These are phyloP conservation scores for Fusarium aywerte DNA, from an alignment of 2,329 filamentous ascomycete genomes.

Conservation along the genomic window DNA sequence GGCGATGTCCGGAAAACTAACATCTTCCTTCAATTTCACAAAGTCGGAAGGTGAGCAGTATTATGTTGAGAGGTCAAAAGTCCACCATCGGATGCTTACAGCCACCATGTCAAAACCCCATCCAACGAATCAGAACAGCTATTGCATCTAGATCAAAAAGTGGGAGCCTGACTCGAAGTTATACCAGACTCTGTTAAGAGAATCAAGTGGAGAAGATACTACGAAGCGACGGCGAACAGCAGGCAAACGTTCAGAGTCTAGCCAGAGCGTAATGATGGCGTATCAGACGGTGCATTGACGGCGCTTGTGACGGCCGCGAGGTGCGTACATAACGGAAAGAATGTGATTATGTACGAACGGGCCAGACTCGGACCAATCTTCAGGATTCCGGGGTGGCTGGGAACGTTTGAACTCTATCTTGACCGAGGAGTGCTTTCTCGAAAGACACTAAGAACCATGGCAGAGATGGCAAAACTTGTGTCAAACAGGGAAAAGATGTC, in stretches of 20 bases:
- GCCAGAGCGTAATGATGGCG: conserved; percentile 12
- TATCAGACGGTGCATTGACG: conserved; percentile 30
- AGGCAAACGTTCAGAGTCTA: conserved; percentile 16
- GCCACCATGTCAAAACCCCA: conserved; percentile 10
- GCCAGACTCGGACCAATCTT: conserved; percentile 12
- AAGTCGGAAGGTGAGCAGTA: conserved; percentile 17
- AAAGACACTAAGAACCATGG: conserved; percentile 9
- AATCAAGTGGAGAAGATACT: conserved; percentile 24
- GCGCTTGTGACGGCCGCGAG: conserved; percentile 28
- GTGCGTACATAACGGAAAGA: conserved; percentile 30
- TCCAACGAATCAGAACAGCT: conserved; percentile 14
- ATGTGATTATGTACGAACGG: conserved; percentile 21
- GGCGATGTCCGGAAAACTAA: not conserved
- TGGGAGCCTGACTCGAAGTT: conserved; percentile 26
- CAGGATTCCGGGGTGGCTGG: conserved; percentile 9
- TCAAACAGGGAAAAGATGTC: conserved; percentile 17
- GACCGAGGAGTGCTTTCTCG: conserved; percentile 18
- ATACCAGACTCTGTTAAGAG: conserved; percentile 13
- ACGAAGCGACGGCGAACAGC: not conserved
- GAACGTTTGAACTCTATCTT: conserved; percentile 37
- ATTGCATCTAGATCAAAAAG: not conserved
- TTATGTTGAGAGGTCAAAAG: conserved; percentile 4
- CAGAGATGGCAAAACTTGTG: conserved; percentile 14
- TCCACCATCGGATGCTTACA: conserved; percentile 2
- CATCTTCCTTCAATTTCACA: conserved; percentile 1